phyloP scores from a whole-genome alignment of 441 rosid genomes.

The Erysimum pusillum region DNA sequence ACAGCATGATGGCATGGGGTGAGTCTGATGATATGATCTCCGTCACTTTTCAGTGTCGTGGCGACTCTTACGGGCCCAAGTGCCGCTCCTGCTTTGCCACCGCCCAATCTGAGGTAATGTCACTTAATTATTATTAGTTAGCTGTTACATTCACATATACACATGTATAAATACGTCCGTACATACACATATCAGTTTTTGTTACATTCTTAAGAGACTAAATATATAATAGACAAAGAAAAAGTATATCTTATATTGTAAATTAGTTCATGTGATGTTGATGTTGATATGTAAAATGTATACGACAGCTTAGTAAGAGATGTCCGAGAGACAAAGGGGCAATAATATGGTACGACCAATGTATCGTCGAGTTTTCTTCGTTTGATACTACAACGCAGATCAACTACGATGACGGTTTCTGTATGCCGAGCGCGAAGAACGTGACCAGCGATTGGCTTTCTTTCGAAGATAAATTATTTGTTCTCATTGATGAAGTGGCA shows the following conservation, averaged over 20 bases:
- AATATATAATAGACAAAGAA: no score
- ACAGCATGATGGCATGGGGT: background rate
- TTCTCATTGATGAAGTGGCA: background rate
- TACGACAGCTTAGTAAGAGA: slow-evolving; percentile 42
- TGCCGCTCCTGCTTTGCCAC: background rate
- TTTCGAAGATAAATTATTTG: slow-evolving; percentile 47
- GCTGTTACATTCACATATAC: background rate
- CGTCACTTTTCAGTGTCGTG: background rate
- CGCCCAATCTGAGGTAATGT: background rate
- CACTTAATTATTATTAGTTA: background rate
- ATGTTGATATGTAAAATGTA: background rate
- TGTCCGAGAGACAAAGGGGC: slow-evolving; percentile 63
- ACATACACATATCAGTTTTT: no score
- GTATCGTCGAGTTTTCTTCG: background rate
- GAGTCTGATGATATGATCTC: background rate
- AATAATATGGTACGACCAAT: slow-evolving; percentile 58
- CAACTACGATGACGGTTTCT: background rate
- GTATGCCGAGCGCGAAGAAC: slow-evolving; percentile 7
- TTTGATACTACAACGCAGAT: background rate
- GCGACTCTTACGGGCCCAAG: background rate
- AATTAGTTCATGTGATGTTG: background rate
- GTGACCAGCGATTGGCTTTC: slow-evolving; percentile 25
- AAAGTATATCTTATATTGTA: no score
- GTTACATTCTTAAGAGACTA: background rate
- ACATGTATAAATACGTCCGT: no score